A percentile compares a stretch with the other conserved stretches of the same genome.
These are phyloP conservation scores for Capsella bursapastoris DNA, from an alignment of 345 rosid species.

Conservation along the genomic window DNA sequence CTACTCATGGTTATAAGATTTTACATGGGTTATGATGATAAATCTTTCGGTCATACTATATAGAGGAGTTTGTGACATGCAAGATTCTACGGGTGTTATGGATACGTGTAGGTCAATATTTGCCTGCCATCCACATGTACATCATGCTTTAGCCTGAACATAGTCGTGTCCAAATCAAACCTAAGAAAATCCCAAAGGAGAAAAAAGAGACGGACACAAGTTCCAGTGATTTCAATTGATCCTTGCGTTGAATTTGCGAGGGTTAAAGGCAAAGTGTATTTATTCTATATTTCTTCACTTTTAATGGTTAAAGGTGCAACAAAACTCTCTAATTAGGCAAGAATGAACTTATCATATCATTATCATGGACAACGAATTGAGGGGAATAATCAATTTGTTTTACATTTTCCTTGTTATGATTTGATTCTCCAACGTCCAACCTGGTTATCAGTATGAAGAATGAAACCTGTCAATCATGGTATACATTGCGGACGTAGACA, in stretches of 20 bases:
- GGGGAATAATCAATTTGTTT: not conserved
- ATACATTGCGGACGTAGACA: not conserved
- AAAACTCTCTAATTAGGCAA: not conserved
- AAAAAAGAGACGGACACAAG: not conserved
- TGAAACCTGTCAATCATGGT: not conserved
- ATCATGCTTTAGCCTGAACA: conserved; percentile 9
- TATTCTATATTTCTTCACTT: not conserved
- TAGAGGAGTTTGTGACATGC: conserved; percentile 20
- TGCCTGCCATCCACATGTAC: conserved; percentile 28
- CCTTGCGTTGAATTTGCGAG: not conserved
- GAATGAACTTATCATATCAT: not conserved
- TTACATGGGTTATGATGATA: not conserved
- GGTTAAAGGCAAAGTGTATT: not conserved
- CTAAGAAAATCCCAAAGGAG: not conserved
- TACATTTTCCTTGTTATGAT: not conserved
- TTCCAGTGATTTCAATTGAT: not conserved
- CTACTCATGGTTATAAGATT: not conserved
- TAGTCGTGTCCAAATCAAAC: conserved; percentile 13
- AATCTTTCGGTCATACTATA: not conserved
- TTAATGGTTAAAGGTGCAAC: not conserved
- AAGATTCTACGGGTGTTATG: not conserved
- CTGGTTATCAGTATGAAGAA: not conserved
- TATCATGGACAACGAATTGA: not conserved
- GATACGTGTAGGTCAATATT: conserved; percentile 11
- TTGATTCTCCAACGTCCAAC: conserved; percentile 4